Evolutionary conservation across 768 basidiomycete species (phyloP).

Genomic region (Royoungia palumana): DNA sequence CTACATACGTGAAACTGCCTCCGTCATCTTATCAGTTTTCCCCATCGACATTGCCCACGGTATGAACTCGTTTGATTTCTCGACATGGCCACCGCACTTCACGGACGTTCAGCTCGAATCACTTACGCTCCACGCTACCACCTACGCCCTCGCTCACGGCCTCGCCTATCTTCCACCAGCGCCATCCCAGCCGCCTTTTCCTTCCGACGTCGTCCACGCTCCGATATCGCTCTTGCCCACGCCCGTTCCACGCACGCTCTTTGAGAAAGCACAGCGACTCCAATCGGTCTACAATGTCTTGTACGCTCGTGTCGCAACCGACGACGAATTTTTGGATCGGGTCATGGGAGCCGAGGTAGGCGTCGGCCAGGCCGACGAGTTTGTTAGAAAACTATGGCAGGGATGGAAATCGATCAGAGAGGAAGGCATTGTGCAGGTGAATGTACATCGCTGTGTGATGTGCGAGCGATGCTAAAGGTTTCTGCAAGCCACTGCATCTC

Average conservation of each 20-base stretch:
- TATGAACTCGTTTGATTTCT: conserved; percentile 42
- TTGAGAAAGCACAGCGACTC: conserved; percentile 58
- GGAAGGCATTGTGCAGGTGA: conserved; percentile 56
- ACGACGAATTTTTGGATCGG: conserved; percentile 73
- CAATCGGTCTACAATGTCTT: conserved; percentile 81
- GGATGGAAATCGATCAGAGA: conserved; percentile 79
- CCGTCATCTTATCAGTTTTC: neutral
- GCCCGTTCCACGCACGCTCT: conserved; percentile 74
- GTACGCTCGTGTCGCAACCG: conserved; percentile 80
- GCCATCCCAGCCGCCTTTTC: conserved; percentile 42
- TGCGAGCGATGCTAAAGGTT: conserved; percentile 3
- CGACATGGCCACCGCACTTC: conserved; percentile 74
- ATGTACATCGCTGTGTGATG: neutral
- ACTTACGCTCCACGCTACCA: conserved; percentile 65
- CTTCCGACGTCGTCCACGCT: conserved; percentile 82
- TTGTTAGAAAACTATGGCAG: conserved; percentile 81
- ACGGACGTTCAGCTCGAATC: conserved; percentile 53
- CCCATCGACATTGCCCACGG: conserved; percentile 3
- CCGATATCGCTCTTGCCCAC: conserved; percentile 87
- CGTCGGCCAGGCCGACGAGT: conserved; percentile 80
- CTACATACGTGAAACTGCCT: too few species aligned
- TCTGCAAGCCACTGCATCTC: conserved; percentile 68
- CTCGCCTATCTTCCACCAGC: conserved; percentile 74
- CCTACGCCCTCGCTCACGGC: conserved; percentile 82
- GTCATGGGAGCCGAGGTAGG: conserved; percentile 80